Evolutionary conservation across 805 yeast species (phyloP).

Genomic region (Kluyveromyces dobzhanskii): DNA sequence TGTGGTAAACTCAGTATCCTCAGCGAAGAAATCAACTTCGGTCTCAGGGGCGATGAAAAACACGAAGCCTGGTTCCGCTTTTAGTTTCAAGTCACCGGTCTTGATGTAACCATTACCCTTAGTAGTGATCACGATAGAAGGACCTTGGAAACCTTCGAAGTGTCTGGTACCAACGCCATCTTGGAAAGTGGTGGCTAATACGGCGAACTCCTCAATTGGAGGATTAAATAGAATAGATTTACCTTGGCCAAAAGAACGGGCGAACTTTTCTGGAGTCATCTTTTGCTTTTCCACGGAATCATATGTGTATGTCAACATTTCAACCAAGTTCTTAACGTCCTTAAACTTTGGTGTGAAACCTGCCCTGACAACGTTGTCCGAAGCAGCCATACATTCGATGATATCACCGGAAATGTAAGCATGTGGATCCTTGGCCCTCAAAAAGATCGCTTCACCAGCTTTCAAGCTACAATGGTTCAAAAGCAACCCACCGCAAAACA

Average conservation of each 20-base stretch:
- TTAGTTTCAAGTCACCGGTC: constrained; percentile 34
- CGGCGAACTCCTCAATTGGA: constrained; percentile 94
- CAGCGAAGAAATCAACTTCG: constrained; percentile 50
- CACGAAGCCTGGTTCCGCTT: constrained; percentile 64
- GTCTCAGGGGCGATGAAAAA: constrained; percentile 78
- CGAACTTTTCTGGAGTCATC: constrained; percentile 51
- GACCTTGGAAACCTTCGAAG: constrained; percentile 66
- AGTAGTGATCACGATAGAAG: constrained; percentile 78
- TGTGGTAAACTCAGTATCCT: constrained; percentile 53
- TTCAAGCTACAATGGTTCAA: constrained; percentile 77
- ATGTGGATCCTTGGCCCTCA: constrained; percentile 96
- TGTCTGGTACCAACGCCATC: constrained; percentile 38
- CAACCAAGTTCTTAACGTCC: constrained; percentile 84
- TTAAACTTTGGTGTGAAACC: constrained; percentile 99
- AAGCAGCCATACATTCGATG: constrained; percentile 99
- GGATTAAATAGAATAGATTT: constrained; percentile 73
- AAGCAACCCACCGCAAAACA: constrained; percentile 90
- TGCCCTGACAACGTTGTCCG: constrained; percentile 96
- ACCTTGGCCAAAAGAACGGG: constrained; percentile 59
- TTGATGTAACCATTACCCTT: constrained; percentile 65
- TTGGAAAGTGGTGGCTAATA: constrained; percentile 69
- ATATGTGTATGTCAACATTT: constrained; percentile 82
- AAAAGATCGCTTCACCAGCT: constrained; percentile 93
- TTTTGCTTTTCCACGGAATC: constrained; percentile 90
- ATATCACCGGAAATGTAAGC: constrained; percentile 97